Percentiles rank a stretch among this genome's conserved stretches.
Evolutionary conservation across 2,329 filamentous ascomycete species (phyloP).

Genomic region (Exophiala phaeomuriformis): DNA sequence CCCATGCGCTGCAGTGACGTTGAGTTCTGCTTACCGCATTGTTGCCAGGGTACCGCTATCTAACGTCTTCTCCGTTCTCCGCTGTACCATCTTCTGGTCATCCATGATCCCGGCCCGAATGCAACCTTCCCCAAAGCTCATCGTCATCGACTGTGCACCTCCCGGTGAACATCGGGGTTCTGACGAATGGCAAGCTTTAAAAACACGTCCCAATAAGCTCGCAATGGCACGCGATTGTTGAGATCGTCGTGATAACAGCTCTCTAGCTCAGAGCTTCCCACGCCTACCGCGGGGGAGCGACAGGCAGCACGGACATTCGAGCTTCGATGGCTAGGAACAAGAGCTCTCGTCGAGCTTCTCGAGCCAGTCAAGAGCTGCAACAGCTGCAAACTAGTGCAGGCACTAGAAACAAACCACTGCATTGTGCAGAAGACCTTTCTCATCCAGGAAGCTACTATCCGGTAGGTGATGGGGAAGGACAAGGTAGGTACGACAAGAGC

Average conservation of each 20-base stretch:
- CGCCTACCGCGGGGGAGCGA: background rate
- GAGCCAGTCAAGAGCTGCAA: conserved; percentile 1
- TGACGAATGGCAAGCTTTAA: conserved; percentile 10
- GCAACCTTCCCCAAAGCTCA: conserved; percentile 10
- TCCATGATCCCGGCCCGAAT: conserved; percentile 10
- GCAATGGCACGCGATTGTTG: background rate
- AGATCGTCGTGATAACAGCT: background rate
- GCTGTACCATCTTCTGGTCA: conserved; percentile 1
- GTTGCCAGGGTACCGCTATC: background rate
- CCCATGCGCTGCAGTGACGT: no score
- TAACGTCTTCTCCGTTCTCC: conserved; percentile 4
- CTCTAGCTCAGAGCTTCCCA: background rate
- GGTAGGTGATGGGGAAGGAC: background rate
- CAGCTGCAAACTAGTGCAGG: conserved; percentile 10
- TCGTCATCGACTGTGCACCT: conserved; percentile 15
- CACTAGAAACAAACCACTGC: conserved; percentile 9
- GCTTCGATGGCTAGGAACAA: background rate
- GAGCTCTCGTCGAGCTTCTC: background rate
- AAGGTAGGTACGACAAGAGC: background rate
- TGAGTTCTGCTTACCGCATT: background rate
- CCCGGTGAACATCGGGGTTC: background rate
- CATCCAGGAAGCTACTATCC: background rate
- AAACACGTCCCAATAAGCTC: background rate
- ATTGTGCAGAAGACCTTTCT: background rate
- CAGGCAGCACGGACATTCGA: background rate